phyloP scores from a whole-genome alignment of 192 early-diverging fungal genomes.

The Coemansia furcata region DNA sequence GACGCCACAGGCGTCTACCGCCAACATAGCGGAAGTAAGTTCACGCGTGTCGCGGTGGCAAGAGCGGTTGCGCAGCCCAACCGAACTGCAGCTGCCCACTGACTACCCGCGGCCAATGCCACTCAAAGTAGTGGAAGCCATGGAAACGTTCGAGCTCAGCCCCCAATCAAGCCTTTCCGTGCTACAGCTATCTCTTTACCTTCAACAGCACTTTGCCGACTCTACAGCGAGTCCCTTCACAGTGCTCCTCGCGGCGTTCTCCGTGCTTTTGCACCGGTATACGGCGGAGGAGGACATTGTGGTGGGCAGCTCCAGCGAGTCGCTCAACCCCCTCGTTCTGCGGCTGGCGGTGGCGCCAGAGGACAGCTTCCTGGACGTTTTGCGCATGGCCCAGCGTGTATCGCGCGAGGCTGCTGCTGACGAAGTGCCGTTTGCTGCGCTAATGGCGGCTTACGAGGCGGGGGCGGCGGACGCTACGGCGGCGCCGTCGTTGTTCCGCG shows the following conservation, averaged over 20 bases:
- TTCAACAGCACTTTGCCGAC: constrained; percentile 22
- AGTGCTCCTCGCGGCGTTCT: constrained; percentile 87
- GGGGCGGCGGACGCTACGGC: constrained; percentile 32
- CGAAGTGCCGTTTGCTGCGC: constrained; percentile 79
- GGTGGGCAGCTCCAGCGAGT: constrained; percentile 79
- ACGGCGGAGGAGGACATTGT: constrained; percentile 95
- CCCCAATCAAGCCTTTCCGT: constrained; percentile 69
- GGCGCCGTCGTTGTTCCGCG: constrained; percentile 78
- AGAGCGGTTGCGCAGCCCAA: constrained; percentile 64
- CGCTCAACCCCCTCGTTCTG: constrained; percentile 85
- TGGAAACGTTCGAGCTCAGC: constrained; percentile 65
- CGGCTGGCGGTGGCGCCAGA: constrained; percentile 64
- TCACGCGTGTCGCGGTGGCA: constrained; percentile 63
- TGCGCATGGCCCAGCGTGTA: constrained; percentile 67
- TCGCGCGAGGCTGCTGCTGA: constrained; percentile 75
- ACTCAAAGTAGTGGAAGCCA: constrained; percentile 78
- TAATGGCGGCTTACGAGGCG: constrained; percentile 58
- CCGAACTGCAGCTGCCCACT: constrained; percentile 92
- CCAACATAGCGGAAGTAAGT: constrained; percentile 30
- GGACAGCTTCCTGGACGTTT: constrained; percentile 70
- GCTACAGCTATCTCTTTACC: constrained; percentile 70
- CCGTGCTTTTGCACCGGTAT: constrained; percentile 83
- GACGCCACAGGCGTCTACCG: constrained; percentile 31
- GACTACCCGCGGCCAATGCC: constrained; percentile 95
- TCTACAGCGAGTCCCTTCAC: constrained; percentile 72